Base-by-base conservation (phyloP, 768 basidiomycete genomes). In the Russula vinacea region DNA sequence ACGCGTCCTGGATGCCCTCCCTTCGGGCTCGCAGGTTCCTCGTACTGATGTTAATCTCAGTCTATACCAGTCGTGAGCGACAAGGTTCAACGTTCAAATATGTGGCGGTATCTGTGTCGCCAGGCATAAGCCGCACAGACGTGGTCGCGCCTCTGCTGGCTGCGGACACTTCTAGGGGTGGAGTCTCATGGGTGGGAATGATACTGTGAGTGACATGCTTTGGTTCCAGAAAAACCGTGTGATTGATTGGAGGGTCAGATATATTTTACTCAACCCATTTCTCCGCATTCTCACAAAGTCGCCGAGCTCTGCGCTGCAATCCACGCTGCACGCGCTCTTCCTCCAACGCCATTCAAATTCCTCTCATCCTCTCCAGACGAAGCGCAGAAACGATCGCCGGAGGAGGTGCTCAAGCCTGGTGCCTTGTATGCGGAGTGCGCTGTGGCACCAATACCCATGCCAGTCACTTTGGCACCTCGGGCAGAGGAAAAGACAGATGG, bases 1-100 rank as follows among this genome's bases (percentile, higher is more conserved):
- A 71, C 83, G 89, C 13, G 82, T 95, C 32, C 76, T 95, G 35
- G 90, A 95, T 69, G 89, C 92, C 0, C 81, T 96, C 2, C 90
- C 90, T 0, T 76, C 78, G 5, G 79, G 83, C 14, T 81, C 83
- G 1, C 84, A 84, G 62, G 72, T 81, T 3, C 82, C 84, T 8
- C 78, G 50, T 56, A 74, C 75, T 39, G 72, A 78, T 47, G 73
- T 73, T 58, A 64, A 68, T 45, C 72, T 2, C 61, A 66, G 52
- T 51, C 70, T n/a, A 67, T 76, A 45, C 72, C 66, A 9, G 80
- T 81, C 0, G 77, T 81, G 54, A 76, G 74, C 64, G 69, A 75
- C 2, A 78, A 78, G 64, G 61, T 71, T 14, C 83, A 88, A 63
- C 82, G 82, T 57, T 89, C 85, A 0, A 94, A 94, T 66, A 88